Percentiles rank a stretch among this genome's conserved stretches.
These are phyloP conservation scores for Tricladium varicosporioides DNA, from an alignment of 2,329 filamentous ascomycete species.

Conservation along the genomic window DNA sequence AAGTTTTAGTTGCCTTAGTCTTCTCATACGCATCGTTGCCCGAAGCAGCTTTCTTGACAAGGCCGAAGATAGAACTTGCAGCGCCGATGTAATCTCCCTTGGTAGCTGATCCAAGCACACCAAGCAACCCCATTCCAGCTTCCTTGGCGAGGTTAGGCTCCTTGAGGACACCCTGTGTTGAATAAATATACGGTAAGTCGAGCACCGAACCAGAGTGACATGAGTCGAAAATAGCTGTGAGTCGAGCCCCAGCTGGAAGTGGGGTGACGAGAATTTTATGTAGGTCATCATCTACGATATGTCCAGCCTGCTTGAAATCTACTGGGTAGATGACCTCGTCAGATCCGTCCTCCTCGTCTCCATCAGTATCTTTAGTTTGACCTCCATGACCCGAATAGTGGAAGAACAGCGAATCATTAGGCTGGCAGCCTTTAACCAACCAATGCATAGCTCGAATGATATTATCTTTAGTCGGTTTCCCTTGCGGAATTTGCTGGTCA, in stretches of 20 bases:
- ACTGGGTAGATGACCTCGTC: conserved; percentile 83
- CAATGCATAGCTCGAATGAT: conserved; percentile 97
- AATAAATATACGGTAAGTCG: conserved; percentile 63
- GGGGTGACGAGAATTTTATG: conserved; percentile 72
- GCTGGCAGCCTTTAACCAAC: conserved; percentile 86
- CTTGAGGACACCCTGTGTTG: conserved; percentile 45
- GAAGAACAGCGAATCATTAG: conserved; percentile 94
- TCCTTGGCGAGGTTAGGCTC: conserved; percentile 44
- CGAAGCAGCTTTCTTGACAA: conserved; percentile 81
- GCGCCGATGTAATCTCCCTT: conserved; percentile 81
- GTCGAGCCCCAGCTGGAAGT: conserved; percentile 75
- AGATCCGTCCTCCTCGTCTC: conserved; percentile 76
- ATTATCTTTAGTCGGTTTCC: conserved; percentile 91
- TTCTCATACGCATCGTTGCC: conserved; percentile 76
- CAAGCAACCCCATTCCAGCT: conserved; percentile 55
- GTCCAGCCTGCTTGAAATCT: conserved; percentile 71
- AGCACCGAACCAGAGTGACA: conserved; percentile 64
- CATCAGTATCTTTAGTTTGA: conserved; percentile 73
- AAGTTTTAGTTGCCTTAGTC: conserved; percentile 84
- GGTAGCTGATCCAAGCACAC: conserved; percentile 50
- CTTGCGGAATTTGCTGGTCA: conserved; percentile 95
- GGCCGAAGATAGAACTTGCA: conserved; percentile 69
- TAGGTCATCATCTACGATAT: conserved; percentile 81
- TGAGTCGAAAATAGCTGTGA: conserved; percentile 66
- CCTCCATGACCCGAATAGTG: conserved; percentile 87